Evolutionary conservation across 768 basidiomycete genomes (phyloP), one percentile per base, ranked within the genome.

Genomic region (Dioszegia crocea): DNA sequence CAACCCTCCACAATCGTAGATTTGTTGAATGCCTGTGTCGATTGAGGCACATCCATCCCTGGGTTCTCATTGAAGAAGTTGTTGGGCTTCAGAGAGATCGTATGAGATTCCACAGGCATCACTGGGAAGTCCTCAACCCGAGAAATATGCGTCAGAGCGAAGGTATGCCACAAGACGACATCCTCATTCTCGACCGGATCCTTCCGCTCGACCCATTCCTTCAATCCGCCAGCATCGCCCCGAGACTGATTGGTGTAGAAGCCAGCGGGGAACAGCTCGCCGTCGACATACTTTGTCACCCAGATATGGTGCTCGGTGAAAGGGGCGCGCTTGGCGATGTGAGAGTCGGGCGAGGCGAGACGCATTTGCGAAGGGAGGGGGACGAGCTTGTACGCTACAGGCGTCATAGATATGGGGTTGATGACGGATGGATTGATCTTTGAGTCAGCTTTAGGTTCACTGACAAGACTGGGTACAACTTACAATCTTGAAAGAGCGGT

Each of bases 51-150:
- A 43, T 74, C 72, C 26, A 70, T 65, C 1, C 65, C 63, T 9
- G 72, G 70, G 11, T 56, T 53, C 5, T 45, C 46, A 12, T 56
- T 62, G 63, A 73, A 73, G 48, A 73, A 73, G 62, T 73, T 63
- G 57, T 36, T 58, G 10, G 70, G 70, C 48, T 72, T 72, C 44
- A 72, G 63, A 5, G 63, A 59, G 36, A 72, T 51, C 46, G 45
- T 65, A 40, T 66, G 63, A 14, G 47, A 58, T 50, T 70, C 68
- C 29, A 55, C 56, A 4, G 68, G 66, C 68, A 70, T 70, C 12
- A 74, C 66, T 17, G 72, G 72, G 60, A 66, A 76, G 51, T 76
- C 74, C 55, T 76, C 74, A 0, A 62, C 59, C 38, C 73, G 54
- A 19, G 68, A 64, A 19, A 65, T 67, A 54, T 74, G 74, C 2